These are phyloP conservation scores for Fusarium buharicum DNA, from an alignment of 2,329 filamentous ascomycete species.

Conservation along the genomic window DNA sequence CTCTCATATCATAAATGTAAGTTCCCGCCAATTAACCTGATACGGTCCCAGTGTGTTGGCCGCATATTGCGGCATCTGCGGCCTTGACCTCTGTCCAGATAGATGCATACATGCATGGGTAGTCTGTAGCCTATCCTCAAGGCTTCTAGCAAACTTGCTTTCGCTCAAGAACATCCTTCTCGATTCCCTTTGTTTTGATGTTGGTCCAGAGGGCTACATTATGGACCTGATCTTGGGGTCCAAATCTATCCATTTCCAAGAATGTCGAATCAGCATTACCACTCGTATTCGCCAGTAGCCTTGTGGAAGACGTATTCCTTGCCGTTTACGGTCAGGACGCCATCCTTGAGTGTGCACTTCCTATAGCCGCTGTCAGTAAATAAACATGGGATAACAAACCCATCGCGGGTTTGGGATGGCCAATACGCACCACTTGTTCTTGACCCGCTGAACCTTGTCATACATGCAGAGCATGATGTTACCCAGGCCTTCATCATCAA, in stretches of 20 bases:
- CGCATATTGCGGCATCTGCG: slow-evolving; percentile 31
- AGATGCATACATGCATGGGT: slow-evolving; percentile 24
- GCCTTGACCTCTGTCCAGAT: slow-evolving; percentile 18
- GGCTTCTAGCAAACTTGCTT: slow-evolving; percentile 8
- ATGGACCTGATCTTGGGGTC: slow-evolving; percentile 7
- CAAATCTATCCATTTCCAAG: slow-evolving; percentile 9
- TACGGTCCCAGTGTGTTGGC: slow-evolving; percentile 42
- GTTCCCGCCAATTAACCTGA: slow-evolving; percentile 20
- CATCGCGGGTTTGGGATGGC: background rate
- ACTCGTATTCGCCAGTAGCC: slow-evolving; percentile 96
- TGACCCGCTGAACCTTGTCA: slow-evolving; percentile 98
- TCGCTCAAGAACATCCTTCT: background rate
- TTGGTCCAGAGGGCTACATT: slow-evolving; percentile 7
- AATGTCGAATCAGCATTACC: slow-evolving; percentile 64
- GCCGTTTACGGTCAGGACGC: slow-evolving; percentile 90
- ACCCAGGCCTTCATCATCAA: slow-evolving; percentile 83
- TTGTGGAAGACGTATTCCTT: slow-evolving; percentile 99
- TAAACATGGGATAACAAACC: background rate
- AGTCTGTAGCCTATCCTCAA: slow-evolving; percentile 19
- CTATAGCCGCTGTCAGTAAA: slow-evolving; percentile 52
- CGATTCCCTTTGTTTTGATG: slow-evolving; percentile 23
- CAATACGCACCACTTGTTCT: slow-evolving; percentile 86
- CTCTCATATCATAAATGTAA: slow-evolving; percentile 17
- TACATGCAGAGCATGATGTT: slow-evolving; percentile 99
- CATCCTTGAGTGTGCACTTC: slow-evolving; percentile 99